Base-by-base conservation (phyloP, 257 asterid species). In the Przewalskia tangutica region DNA sequence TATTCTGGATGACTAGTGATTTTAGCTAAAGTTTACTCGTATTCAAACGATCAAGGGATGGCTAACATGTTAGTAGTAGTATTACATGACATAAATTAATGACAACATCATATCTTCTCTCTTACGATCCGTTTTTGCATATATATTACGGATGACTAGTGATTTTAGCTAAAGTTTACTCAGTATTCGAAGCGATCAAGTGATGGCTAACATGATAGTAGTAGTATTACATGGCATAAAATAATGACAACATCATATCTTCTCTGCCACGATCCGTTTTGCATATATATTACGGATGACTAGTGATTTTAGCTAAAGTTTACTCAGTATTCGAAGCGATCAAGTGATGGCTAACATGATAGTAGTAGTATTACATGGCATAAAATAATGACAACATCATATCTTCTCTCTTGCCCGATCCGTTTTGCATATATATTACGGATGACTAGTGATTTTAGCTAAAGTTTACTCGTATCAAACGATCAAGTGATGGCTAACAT, bases 391-490 rank as follows among this genome's bases (percentile, higher is more conserved):
- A 4, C 10, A 55, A 55, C 20, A n/a, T 6, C 63, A 17, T 16
- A 56, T 56, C 27, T n/a, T 56, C 27, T 56, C 0, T 11, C 63
- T 56, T 56, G 17, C 62, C 23, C 62, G 42, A 38, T 56, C 63
- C 23, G 3, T 56, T 17, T 56, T 56, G 63, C 11, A 16, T 5
- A 56, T 55, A 53, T 4, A 18, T 59, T 59, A 59, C 14, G 20
- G n/a, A 53, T 54, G 42, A 62, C 40, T 12, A 5, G n/a, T 4
- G 44, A 5, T 32, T 68, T 80, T 34, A 46, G 54, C 64, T 81
- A 81, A 80, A 81, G 65, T 64, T 85, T 95, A 80, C 99, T 90
- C 50, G 89, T 23, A 80, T 75, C 68, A n/a, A n/a, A n/a, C n/a
- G 42, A 38, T 38, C 42, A 5, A 38, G 42, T 38, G 42, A 38